Base-by-base conservation (phyloP, 2,329 filamentous ascomycete species). In the Trichoderma hamatum region DNA sequence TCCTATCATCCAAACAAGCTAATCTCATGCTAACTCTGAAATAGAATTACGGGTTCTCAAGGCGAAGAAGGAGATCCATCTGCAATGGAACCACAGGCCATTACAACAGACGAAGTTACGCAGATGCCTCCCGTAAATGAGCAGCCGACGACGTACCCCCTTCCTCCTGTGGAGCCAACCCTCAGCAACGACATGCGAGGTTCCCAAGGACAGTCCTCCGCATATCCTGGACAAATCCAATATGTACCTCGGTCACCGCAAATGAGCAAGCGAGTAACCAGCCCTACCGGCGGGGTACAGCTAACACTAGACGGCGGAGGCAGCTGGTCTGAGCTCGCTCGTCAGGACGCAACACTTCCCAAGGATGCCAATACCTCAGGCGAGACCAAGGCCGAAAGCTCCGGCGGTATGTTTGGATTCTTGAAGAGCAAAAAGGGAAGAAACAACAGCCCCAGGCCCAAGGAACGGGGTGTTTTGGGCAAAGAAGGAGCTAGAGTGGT, bases 401-500 rank as follows among this genome's bases (percentile, higher is more conserved):
- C 89, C n/a, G 89, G 90, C 21, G 93, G 94, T 64, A 95, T 97
- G 86, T 90, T 98, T 72, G 92, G 93, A 1, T 96, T 99, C 79
- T 84, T 98, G 70, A 92, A 88, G 72, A 86, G 94, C 75, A 97
- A 97, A 82, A 97, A 93, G 83, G 93, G 94, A 32, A 86, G 94
- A 72, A 93, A 94, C 67, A 90, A 94, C 79, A 97, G 94, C 78
- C 96, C 96, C 1, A 97, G 97, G 82, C 94, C 94, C 30, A 95
- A 93, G 79, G 94, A 98, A 81, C 88, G 93, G 67, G 96, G 96
- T 69, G 94, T 99, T 9, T 78, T 99, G 69, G 96, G 96, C 69
- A 98, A 98, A 78, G 94, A 98, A 78, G 96, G 96, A 19, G 94
- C 96, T 13, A 86, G 96, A 77, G 90, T 93, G 72, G 87, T 95